phyloP scores from a whole-genome alignment of 78 protist species.

The Acrasis kona region DNA sequence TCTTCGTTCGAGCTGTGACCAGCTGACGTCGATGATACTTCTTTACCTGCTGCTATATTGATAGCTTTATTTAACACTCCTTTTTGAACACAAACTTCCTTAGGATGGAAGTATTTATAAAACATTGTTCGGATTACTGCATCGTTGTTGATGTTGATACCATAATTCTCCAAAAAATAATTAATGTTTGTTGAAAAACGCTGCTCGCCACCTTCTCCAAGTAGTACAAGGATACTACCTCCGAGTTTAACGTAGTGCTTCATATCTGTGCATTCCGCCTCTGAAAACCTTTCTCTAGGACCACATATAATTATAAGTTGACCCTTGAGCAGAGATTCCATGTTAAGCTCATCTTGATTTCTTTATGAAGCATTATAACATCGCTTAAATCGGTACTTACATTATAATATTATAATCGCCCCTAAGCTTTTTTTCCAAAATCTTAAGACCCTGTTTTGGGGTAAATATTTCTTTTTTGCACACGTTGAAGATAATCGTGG shows the following conservation, averaged over 20 bases:
- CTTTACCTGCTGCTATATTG: conserved; percentile 26
- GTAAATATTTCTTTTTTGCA: not conserved
- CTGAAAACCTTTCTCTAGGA: conserved; percentile 33
- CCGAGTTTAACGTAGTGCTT: conserved; percentile 22
- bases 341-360: not conserved
- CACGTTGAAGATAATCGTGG: not conserved
- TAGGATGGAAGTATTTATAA: conserved; percentile 59
- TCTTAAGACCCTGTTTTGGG: conserved; percentile 4
- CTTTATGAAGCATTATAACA: no score
- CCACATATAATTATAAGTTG: conserved; percentile 19
- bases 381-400: no score
- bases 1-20: not conserved
- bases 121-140: conserved; percentile 44
- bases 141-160: conserved; percentile 56
- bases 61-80: conserved; percentile 50
- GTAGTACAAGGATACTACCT: conserved; percentile 35
- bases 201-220: conserved; percentile 56
- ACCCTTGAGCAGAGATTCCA: not conserved
- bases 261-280: conserved; percentile 26
- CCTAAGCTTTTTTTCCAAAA: not conserved
- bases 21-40: not conserved
- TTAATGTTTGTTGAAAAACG: conserved; percentile 19
- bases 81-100: conserved; percentile 25
- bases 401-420: not conserved
- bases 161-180: conserved; percentile 37